Evolutionary conservation across 768 basidiomycete genomes (phyloP), one percentile per base, ranked within the genome.

Genomic region (Suillus placidus): DNA sequence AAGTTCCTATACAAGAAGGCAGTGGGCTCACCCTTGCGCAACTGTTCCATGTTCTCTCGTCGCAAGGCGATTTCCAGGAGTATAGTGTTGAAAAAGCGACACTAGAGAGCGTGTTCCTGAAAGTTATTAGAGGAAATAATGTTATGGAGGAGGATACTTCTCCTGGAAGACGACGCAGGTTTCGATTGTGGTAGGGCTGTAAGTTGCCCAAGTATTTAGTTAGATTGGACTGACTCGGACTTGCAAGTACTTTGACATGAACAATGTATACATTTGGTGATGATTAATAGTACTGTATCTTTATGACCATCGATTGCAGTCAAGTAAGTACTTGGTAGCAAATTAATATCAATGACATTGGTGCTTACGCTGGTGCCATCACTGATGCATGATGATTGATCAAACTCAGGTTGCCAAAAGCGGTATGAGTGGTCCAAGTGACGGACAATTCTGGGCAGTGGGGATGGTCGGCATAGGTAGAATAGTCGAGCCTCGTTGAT

Each of bases 21-120:
- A 14, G 42, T 7, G 57, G 61, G 43, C 74, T 86, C 69, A 81
- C 89, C 6, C 80, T 92, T 16, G 83, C 88, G 1, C 78, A 81
- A 34, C 80, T 92, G 7, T 92, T 91, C 78, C 81, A 80, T 63
- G 73, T 82, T 32, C 79, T 91, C 3, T 82, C 87, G 0, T 78
- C 76, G 32, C 79, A 84, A 40, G 84, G 81, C 3, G 82, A 84
- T 70, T 88, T 88, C 66, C 73, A 83, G 2, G 88, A 92, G 68
- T 90, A 89, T 65, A 89, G 88, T 0, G 88, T 91, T 12, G 90
- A 90, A 76, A 86, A 85, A 63, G 85, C 87, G 10, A 86, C 87
- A 7, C 69, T 91, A 67, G 90, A 92, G 74, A 91, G 87, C 66
- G 87, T 89, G 18, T 92, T 92, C 75, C 72, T 91, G 69, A 88